Conservation (phyloP, 257 asterid genomes). For the Cynanchum wilfordii region DNA sequence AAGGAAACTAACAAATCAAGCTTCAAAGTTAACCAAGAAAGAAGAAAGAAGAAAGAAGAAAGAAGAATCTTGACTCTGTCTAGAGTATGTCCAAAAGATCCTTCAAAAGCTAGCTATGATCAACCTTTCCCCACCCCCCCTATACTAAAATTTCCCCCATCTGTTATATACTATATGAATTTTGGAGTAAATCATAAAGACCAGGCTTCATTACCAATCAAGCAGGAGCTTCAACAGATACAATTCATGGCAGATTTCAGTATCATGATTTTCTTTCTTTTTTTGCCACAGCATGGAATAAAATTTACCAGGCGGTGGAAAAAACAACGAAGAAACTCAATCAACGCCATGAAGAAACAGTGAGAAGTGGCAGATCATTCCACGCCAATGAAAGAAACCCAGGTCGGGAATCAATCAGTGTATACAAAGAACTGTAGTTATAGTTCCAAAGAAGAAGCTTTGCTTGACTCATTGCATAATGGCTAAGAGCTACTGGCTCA, state of each 20-base stretch:
- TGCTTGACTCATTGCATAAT: constrained; percentile 91
- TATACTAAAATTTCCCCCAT: constrained; percentile 21
- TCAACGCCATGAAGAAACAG: constrained; percentile 93
- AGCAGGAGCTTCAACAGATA: constrained; percentile 19
- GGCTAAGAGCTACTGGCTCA: constrained; percentile 58
- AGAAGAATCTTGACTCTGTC: constrained; percentile 6
- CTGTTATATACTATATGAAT: constrained; percentile 26
- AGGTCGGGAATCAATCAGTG: constrained; percentile 60
- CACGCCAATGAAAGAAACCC: constrained; percentile 87
- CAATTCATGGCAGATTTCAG: constrained; percentile 15
- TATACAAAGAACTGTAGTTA: constrained; percentile 54
- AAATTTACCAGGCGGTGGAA: constrained; percentile 22
- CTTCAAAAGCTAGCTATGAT: constrained; percentile 29
- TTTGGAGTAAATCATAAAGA: constrained; percentile 11
- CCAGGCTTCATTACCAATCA: constrained; percentile 16
- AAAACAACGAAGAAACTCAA: constrained; percentile 2
- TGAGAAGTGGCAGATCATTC: constrained; percentile 76
- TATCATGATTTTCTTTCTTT: not conserved
- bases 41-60: constrained; percentile 10
- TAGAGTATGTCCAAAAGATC: constrained; percentile 9
- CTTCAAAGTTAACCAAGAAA: constrained; percentile 18
- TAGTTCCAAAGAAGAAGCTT: constrained; percentile 77
- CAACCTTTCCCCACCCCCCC: constrained; percentile 14
- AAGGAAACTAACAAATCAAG: constrained; percentile 14
- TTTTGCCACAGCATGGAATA: constrained; percentile 18